Base-by-base conservation (phyloP, 1,284 basidiomycete species). In the Phellinidium pouzarii region DNA sequence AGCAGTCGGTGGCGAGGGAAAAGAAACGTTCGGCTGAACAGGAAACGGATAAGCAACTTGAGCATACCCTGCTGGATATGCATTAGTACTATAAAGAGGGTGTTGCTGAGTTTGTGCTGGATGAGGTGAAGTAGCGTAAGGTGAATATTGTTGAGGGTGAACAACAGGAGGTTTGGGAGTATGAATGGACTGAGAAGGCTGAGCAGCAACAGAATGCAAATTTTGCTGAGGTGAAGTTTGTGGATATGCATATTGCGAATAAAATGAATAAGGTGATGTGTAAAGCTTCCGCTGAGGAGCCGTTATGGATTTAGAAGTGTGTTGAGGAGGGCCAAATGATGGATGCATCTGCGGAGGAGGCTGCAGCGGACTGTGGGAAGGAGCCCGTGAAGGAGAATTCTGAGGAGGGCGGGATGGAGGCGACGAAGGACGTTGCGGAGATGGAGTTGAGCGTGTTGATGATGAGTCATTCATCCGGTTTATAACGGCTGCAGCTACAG, bases 21-120 rank as follows among this genome's bases (percentile, higher is more conserved):
- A 50, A 3, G 38, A 17, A 20, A n/a, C 8, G 7, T 11, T 4
- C 29, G 42, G 41, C 11, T 34, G 44, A 22, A 51, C 12, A 19
- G 50, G 44, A 41, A 40, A 52, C 26, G 50, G 44, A 46, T 46
- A 45, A 14, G 50, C 23, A 25, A 17, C 12, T 41, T 52, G 50
- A 12, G 38, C 34, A 19, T 37, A 51, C 20, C 27, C 42, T 12
- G 41, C 14, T 20, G 29, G 26, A 17, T 51, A 51, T n/a, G 42
- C 34, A 36, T 7, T 26, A n/a, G 49, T 19, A n/a, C 40, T 19
- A 44, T 45, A 44, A 20, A 9, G 40, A 3, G 26, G 6, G 11
- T 27, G 17, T 34, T 36, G 50, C 4, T 44, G 11, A 6, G 25
- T 4, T 36, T 29, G 42, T 20, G 27, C 19, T 14, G 42, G 20